A percentile compares a stretch with the other conserved stretches of the same genome.
Evolutionary conservation across 148 eudicot genomes (phyloP).

Genomic region (Fagopyrum esculentum): DNA sequence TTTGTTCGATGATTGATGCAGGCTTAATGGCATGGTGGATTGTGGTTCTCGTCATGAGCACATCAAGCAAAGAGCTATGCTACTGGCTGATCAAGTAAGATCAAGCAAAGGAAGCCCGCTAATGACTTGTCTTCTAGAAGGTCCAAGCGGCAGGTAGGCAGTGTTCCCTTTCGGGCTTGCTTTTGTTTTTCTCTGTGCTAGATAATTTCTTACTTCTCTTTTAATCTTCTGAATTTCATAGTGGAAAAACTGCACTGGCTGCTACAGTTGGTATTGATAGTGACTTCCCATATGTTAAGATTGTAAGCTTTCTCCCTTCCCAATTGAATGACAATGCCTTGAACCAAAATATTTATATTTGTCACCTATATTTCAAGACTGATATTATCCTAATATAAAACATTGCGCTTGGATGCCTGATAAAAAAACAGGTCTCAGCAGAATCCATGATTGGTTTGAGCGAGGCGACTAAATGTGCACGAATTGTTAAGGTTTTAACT

Average conservation of each 20-base stretch:
- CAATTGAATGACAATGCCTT: background rate
- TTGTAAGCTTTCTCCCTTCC: constrained; percentile 29
- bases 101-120: constrained; percentile 93
- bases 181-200: background rate
- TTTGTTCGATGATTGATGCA: constrained; percentile 24
- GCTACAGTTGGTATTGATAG: constrained; percentile 93
- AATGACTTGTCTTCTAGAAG: constrained; percentile 92
- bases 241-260: constrained; percentile 97
- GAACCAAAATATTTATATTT: background rate
- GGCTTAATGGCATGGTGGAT: constrained; percentile 90
- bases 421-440: constrained; percentile 62
- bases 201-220: background rate
- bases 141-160: constrained; percentile 82
- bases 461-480: constrained; percentile 90
- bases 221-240: constrained; percentile 20
- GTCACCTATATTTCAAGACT: background rate
- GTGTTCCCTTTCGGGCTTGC: background rate
- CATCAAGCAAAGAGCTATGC: constrained; percentile 80
- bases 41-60: constrained; percentile 82
- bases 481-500: constrained; percentile 71
- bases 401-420: background rate
- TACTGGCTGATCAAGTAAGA: constrained; percentile 88
- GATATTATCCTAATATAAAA: background rate
- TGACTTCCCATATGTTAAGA: constrained; percentile 95
- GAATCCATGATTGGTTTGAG: constrained; percentile 98